Evolutionary conservation across 768 basidiomycete genomes (phyloP).

Genomic region (Neoboletus magnificus): DNA sequence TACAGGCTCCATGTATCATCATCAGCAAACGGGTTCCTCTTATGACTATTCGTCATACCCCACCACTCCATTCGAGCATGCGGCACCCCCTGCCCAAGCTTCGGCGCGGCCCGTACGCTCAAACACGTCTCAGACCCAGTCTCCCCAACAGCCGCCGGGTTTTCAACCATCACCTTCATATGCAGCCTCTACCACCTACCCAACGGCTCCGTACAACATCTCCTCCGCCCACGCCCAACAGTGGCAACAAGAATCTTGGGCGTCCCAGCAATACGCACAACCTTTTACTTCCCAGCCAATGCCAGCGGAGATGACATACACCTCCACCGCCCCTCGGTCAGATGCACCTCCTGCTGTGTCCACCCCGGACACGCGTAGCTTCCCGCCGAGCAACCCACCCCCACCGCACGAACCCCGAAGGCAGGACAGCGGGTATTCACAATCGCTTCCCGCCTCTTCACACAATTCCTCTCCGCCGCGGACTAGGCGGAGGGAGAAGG

Average conservation of each 20-base stretch:
- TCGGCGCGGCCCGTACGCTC: constrained; percentile 30
- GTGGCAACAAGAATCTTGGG: constrained; percentile 42
- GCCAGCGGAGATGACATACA: constrained; percentile 34
- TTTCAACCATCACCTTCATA: constrained; percentile 31
- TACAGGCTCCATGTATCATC: constrained; percentile 53
- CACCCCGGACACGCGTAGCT: constrained; percentile 30
- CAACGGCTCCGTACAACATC: constrained; percentile 29
- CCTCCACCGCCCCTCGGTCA: constrained; percentile 31
- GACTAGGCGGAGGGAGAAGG: constrained; percentile 37
- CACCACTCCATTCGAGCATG: constrained; percentile 24
- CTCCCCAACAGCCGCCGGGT: constrained; percentile 26
- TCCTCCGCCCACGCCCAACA: constrained; percentile 34
- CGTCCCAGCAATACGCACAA: constrained; percentile 31
- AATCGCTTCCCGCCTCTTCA: constrained; percentile 25
- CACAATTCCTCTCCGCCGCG: constrained; percentile 31
- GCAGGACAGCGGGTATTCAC: constrained; percentile 32
- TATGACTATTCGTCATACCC: constrained; percentile 53
- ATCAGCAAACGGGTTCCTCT: constrained; percentile 40
- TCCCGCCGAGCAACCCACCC: constrained; percentile 24
- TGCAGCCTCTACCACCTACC: constrained; percentile 26
- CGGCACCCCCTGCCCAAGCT: constrained; percentile 28
- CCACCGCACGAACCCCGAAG: constrained; percentile 33
- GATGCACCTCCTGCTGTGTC: constrained; percentile 30
- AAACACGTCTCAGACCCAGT: constrained; percentile 32
- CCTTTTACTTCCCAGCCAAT: constrained; percentile 34